phyloP scores from a whole-genome alignment of 257 asterid species.

The Penstemon davidsonii region DNA sequence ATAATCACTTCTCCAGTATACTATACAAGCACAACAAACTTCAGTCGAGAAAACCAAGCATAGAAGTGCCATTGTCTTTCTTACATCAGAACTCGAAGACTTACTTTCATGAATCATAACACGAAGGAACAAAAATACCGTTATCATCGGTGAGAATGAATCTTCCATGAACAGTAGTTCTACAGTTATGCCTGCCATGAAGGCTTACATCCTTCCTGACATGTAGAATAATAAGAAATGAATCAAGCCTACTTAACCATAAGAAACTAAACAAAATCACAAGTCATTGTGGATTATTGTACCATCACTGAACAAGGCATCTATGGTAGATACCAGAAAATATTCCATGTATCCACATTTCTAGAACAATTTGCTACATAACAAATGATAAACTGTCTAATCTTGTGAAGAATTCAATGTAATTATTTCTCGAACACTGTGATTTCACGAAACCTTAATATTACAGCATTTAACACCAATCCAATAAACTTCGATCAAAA shows the following conservation, averaged over 20 bases:
- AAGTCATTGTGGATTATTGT: not conserved
- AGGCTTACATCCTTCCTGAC: constrained; percentile 70
- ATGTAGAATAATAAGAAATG: constrained; percentile 14
- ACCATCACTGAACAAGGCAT: not conserved
- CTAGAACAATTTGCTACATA: not conserved
- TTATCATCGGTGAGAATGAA: constrained; percentile 73
- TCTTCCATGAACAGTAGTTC: constrained; percentile 90
- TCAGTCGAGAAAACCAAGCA: not conserved
- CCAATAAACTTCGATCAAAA: not conserved
- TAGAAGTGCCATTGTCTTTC: not conserved
- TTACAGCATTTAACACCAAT: no score
- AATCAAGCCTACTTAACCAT: constrained; percentile 19
- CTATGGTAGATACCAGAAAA: not conserved
- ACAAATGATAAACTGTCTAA: not conserved
- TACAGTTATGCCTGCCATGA: constrained; percentile 46
- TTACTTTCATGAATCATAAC: not conserved
- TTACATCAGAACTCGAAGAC: not conserved
- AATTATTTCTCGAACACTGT: no score
- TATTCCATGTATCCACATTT: not conserved
- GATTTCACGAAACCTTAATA: not conserved
- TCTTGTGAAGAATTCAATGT: no score
- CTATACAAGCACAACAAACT: not conserved
- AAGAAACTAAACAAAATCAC: not conserved
- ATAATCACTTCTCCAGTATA: not conserved
- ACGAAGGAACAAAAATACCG: constrained; percentile 39